phyloP scores from a whole-genome alignment of 2,329 filamentous ascomycete species.

The Colletotrichum cordylinicola region DNA sequence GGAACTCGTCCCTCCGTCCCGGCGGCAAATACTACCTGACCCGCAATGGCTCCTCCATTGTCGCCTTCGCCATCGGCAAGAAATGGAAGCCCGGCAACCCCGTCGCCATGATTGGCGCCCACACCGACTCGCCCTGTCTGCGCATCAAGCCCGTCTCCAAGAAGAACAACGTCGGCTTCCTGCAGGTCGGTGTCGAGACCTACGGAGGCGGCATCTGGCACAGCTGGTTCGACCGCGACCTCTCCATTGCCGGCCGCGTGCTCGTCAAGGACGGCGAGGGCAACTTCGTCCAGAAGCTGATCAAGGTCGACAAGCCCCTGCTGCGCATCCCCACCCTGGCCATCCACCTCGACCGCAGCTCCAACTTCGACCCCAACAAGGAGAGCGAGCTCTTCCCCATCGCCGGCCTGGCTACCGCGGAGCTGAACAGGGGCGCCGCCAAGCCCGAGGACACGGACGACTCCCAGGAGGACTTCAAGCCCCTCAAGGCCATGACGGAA shows the following conservation, averaged over 20 bases:
- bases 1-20: constrained; percentile 79
- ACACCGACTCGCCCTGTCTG: constrained; percentile 93
- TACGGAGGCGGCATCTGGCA: constrained; percentile 98
- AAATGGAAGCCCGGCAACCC: constrained; percentile 93
- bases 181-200: constrained; percentile 95
- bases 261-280: constrained; percentile 79
- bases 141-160: constrained; percentile 95
- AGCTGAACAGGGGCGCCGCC: constrained; percentile 75
- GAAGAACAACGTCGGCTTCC: constrained; percentile 82
- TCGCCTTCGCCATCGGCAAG: constrained; percentile 89
- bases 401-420: constrained; percentile 82
- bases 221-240: constrained; percentile 96
- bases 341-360: constrained; percentile 88
- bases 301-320: constrained; percentile 90
- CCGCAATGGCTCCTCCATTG: constrained; percentile 88
- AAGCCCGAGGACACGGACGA: constrained; percentile 41
- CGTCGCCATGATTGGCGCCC: constrained; percentile 90
- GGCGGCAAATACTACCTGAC: constrained; percentile 97
- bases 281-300: constrained; percentile 80
- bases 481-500: constrained; percentile 77
- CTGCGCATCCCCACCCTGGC: constrained; percentile 92
- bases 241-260: constrained; percentile 87
- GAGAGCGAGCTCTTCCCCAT: constrained; percentile 96
- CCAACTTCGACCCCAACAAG: constrained; percentile 93
- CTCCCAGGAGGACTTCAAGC: constrained; percentile 67